Evolutionary conservation across 2,329 filamentous ascomycete genomes (phyloP), one percentile per base, ranked within the genome.

Genomic region (Capronia americana): DNA sequence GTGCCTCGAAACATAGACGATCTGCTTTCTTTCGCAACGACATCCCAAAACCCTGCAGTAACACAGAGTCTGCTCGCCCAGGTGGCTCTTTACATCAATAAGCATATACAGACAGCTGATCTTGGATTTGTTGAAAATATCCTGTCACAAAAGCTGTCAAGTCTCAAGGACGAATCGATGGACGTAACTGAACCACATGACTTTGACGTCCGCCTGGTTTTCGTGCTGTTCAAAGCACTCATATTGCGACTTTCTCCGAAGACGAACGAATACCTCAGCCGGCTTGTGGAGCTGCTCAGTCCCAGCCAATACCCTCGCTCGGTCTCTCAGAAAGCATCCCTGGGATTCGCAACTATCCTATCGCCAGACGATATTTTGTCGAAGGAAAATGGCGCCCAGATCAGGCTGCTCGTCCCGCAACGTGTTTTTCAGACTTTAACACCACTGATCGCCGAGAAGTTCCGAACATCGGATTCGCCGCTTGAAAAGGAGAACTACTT

Each of bases 321-420:
- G 55, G 82, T 83, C 50, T 86, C 86, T 57, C 78, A 77, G 48
- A 79, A 78, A 12, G 81, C 86, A 41, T 85, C 87, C 1, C 82
- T 83, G 56, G 83, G 85, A 28, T 90, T 90, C 71, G 77, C 82
- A 14, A 84, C 85, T 8, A 81, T 90, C 2, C 81, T 90, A 4
- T 80, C 85, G 28, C 82, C 86, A 2, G 87, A 89, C 70, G 86
- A 88, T 68, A 78, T 90, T 24, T 77, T 90, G 41, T 86, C 82
- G 12, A 83, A 85, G 66, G 77, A 82, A 44, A 90, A 90, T 71
- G 84, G 87, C 68, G 88, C 87, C 67, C 82, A 83, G 20, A 84
- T 90, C 44, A 85, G 87, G 3, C 80, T 87, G 3, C 79, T 90
- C 2, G 84, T 86, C 70, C 88, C 87, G 73, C 88, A 90, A 72